phyloP scores from a whole-genome alignment of 208 protist genomes.

The Wallacemonas sp. region DNA sequence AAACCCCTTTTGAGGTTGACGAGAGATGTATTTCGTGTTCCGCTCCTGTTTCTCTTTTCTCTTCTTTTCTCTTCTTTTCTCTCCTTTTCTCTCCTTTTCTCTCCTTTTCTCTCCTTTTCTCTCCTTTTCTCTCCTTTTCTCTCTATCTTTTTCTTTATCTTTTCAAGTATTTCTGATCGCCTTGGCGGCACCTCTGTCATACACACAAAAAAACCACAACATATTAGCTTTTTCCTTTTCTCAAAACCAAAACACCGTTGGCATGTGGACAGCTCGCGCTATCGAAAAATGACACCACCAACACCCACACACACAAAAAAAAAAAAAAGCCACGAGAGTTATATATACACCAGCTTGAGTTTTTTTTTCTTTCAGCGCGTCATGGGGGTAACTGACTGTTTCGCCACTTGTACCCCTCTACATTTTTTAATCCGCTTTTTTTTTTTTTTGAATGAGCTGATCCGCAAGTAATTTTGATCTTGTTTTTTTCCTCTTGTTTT shows the following conservation, averaged over 20 bases:
- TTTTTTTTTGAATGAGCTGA: constrained; percentile 1
- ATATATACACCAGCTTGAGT: too few relatives aligned
- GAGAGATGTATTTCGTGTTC: not conserved
- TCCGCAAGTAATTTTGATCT: not conserved
- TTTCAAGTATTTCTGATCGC: too few relatives aligned
- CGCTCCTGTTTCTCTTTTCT: not conserved
- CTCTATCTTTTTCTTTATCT: constrained; percentile 16
- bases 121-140: constrained; percentile 11
- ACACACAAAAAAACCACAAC: constrained; percentile 5
- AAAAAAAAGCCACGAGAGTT: too few relatives aligned
- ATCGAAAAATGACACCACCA: too few relatives aligned
- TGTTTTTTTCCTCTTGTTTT: constrained; percentile 7
- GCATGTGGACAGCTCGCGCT: too few relatives aligned
- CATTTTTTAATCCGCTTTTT: not conserved
- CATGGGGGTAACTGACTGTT: too few relatives aligned
- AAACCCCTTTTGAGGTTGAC: constrained; percentile 24
- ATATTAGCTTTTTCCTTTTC: not conserved
- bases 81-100: not conserved
- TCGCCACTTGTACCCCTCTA: not conserved
- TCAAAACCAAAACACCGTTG: too few relatives aligned
- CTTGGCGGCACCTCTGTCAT: too few relatives aligned
- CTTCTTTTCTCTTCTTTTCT: not conserved
- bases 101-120: not conserved
- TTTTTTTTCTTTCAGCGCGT: too few relatives aligned
- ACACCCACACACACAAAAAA: too few relatives aligned